Percentiles rank a stretch among this genome's conserved stretches.
These are phyloP conservation scores for Hypoxylon sp. DNA, from an alignment of 2,329 filamentous ascomycete genomes.

Conservation along the genomic window DNA sequence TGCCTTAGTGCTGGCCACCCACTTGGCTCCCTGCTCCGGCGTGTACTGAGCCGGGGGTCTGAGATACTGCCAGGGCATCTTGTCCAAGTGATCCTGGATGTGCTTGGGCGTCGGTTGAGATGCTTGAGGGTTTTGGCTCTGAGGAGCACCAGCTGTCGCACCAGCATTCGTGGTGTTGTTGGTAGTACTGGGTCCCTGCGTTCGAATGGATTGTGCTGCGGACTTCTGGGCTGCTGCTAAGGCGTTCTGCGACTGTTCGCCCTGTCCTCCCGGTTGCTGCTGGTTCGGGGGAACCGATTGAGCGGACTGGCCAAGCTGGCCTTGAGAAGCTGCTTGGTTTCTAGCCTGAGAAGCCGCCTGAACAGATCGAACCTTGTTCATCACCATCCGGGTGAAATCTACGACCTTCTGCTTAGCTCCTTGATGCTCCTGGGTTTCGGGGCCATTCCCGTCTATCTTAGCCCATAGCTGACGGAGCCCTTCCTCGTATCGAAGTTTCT, in stretches of 20 bases:
- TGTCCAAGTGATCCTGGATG: conserved; percentile 46
- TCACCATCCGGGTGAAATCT: conserved; percentile 70
- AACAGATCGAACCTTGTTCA: conserved; percentile 58
- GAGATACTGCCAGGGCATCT: conserved; percentile 44
- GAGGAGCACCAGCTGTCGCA: conserved; percentile 18
- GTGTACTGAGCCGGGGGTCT: conserved; percentile 28
- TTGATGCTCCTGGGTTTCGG: conserved; percentile 60
- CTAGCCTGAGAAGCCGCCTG: conserved; percentile 53
- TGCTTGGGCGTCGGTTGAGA: conserved; percentile 35
- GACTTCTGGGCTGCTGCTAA: conserved; percentile 38
- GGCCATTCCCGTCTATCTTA: conserved; percentile 60
- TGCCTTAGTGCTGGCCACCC: conserved; percentile 37
- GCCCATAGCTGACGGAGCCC: conserved; percentile 66
- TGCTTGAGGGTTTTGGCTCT: conserved; percentile 3
- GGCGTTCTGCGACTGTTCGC: conserved; percentile 41
- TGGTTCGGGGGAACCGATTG: conserved; percentile 12
- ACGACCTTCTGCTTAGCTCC: conserved; percentile 67
- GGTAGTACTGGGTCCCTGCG: conserved; percentile 31
- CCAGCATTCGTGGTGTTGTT: conserved; percentile 19
- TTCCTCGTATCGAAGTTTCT: conserved; percentile 69
- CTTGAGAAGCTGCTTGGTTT: conserved; percentile 39
- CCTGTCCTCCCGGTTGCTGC: conserved; percentile 37
- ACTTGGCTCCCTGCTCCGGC: conserved; percentile 43
- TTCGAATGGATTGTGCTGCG: conserved; percentile 32
- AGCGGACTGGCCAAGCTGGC: conserved; percentile 31